Conservation (phyloP, 2,329 filamentous ascomycete species). For the Mycogone perniciosa region DNA sequence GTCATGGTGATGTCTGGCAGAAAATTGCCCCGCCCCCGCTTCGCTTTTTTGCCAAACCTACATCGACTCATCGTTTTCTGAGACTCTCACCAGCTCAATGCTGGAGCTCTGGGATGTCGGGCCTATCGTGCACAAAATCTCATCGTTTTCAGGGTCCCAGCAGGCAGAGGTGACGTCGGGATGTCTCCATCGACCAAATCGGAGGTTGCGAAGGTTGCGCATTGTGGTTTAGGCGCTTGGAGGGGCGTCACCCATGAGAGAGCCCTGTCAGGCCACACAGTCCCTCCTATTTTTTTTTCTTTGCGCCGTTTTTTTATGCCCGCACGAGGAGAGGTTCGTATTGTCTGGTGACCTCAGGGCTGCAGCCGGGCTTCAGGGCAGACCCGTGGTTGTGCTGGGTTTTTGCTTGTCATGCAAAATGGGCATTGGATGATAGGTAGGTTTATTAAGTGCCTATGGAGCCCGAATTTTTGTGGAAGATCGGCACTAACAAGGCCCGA, state of each 20-base stretch:
- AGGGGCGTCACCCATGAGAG: conserved; percentile 6
- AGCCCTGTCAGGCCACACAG: not conserved
- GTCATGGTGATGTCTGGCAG: not conserved
- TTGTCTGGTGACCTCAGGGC: not conserved
- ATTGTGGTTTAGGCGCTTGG: conserved; percentile 40
- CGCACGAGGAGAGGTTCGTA: no score
- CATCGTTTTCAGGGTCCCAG: conserved; percentile 77
- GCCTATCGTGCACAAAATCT: conserved; percentile 77
- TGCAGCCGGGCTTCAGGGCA: not conserved
- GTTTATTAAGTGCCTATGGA: not conserved
- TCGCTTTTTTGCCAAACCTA: conserved; percentile 25
- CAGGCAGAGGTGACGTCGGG: conserved; percentile 66
- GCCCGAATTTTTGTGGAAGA: conserved; percentile 12
- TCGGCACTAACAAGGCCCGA: conserved; percentile 15
- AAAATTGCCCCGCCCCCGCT: conserved; percentile 11
- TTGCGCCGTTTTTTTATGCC: not conserved
- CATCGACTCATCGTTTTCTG: conserved; percentile 36
- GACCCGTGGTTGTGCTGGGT: not conserved
- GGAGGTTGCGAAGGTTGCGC: conserved; percentile 81
- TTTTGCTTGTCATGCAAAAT: not conserved
- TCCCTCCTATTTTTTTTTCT: not conserved
- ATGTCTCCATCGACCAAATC: conserved; percentile 59
- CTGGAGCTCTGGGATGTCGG: conserved; percentile 62
- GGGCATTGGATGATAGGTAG: not conserved
- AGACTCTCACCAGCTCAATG: conserved; percentile 63